Conservation (phyloP, 805 yeast species). For the Limtongozyma cylindracea region DNA sequence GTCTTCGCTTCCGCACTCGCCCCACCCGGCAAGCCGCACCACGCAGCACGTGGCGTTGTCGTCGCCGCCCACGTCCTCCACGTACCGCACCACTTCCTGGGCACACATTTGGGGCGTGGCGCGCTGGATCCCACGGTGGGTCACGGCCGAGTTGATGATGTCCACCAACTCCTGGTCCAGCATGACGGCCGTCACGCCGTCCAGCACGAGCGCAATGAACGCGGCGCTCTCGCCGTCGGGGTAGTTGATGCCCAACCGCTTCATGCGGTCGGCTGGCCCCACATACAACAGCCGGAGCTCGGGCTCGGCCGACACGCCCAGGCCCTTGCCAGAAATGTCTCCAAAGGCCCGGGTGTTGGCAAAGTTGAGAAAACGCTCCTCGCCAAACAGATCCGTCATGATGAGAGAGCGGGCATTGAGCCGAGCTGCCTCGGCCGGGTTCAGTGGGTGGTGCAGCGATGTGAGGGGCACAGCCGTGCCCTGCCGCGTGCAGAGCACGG, state of each 20-base stretch:
- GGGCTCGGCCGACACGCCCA: constrained; percentile 85
- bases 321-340: constrained; percentile 52
- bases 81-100: constrained; percentile 59
- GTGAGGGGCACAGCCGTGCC: constrained; percentile 70
- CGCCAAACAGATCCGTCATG: constrained; percentile 83
- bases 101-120: constrained; percentile 80
- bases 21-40: constrained; percentile 74
- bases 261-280: too few relatives aligned
- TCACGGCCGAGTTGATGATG: constrained; percentile 42
- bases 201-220: constrained; percentile 60
- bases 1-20: constrained; percentile 69
- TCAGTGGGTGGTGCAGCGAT: constrained; percentile 66
- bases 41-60: constrained; percentile 92
- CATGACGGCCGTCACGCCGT: constrained; percentile 64
- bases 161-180: constrained; percentile 87
- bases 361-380: constrained; percentile 53
- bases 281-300: constrained; percentile 48
- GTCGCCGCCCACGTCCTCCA: constrained; percentile 72
- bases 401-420: constrained; percentile 38
- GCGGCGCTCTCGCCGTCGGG: constrained; percentile 66
- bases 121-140: constrained; percentile 31
- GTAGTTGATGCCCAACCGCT: constrained; percentile 33
- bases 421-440: constrained; percentile 53
- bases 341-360: constrained; percentile 94
- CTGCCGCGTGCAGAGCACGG: constrained; percentile 55